Evolutionary conservation across 2,329 filamentous ascomycete species (phyloP).

Genomic region (Bertia moriformis): DNA sequence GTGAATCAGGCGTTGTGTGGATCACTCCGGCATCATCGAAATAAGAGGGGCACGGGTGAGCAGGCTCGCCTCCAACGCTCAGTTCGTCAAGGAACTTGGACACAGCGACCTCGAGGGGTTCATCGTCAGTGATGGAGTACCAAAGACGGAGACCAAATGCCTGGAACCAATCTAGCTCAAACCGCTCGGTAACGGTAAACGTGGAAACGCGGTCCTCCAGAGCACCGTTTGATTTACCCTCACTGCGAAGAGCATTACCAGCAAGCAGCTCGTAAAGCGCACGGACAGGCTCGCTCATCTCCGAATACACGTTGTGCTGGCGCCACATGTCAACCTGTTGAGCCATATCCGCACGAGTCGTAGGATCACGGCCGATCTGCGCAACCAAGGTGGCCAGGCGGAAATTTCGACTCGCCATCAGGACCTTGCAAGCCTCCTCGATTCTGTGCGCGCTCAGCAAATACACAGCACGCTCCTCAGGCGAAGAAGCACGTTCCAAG

Average conservation of each 20-base stretch:
- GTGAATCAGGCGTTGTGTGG: neutral
- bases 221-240: conserved; percentile 59
- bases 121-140: conserved; percentile 61
- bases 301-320: conserved; percentile 67
- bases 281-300: conserved; percentile 72
- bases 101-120: conserved; percentile 61
- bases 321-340: conserved; percentile 76
- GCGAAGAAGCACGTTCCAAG: conserved; percentile 41
- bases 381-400: conserved; percentile 74
- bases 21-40: neutral
- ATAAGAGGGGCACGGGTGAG: neutral
- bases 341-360: conserved; percentile 58
- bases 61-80: neutral
- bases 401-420: conserved; percentile 64
- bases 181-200: conserved; percentile 71
- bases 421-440: conserved; percentile 65
- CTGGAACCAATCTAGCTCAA: conserved; percentile 82
- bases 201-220: conserved; percentile 67
- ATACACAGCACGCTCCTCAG: conserved; percentile 73
- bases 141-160: conserved; percentile 82
- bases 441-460: conserved; percentile 67
- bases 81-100: conserved; percentile 54
- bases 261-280: conserved; percentile 79
- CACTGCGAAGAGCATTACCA: conserved; percentile 72
- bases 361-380: conserved; percentile 61